phyloP scores from a whole-genome alignment of 1,284 basidiomycete genomes.

The Marasmius oreades region DNA sequence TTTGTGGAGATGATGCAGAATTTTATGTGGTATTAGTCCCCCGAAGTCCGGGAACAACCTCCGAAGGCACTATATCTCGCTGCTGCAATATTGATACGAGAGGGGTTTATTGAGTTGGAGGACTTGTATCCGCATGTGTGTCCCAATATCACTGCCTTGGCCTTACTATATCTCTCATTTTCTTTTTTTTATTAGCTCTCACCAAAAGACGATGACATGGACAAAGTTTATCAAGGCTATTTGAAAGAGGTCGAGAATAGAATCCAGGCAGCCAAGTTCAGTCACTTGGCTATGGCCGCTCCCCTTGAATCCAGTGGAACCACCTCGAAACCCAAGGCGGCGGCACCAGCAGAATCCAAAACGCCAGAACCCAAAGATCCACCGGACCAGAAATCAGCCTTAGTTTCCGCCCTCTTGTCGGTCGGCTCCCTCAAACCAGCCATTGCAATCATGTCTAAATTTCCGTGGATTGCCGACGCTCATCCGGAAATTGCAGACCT shows the following conservation, averaged over 20 bases:
- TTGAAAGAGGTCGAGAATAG: conserved; percentile 61
- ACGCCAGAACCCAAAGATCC: conserved; percentile 48
- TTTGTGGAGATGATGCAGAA: conserved; percentile 79
- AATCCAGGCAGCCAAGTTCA: conserved; percentile 67
- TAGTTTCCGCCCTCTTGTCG: conserved; percentile 80
- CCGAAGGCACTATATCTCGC: conserved; percentile 79
- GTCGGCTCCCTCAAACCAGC: conserved; percentile 82
- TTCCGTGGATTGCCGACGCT: conserved; percentile 83
- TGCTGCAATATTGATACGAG: conserved; percentile 85
- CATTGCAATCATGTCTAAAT: conserved; percentile 76
- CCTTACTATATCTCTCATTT: conserved; percentile 6
- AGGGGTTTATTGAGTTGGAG: conserved; percentile 81
- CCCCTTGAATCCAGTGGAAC: conserved; percentile 66
- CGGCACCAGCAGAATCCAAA: conserved; percentile 39
- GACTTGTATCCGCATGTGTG: conserved; percentile 85
- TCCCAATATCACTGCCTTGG: conserved; percentile 11
- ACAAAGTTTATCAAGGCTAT: conserved; percentile 65
- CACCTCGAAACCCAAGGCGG: conserved; percentile 33
- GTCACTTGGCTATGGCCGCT: conserved; percentile 86
- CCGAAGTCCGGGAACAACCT: conserved; percentile 54
- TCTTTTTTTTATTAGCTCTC: conserved; percentile 61
- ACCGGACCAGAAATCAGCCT: conserved; percentile 80
- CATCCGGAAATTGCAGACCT: conserved; percentile 84
- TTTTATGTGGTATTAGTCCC: conserved; percentile 34
- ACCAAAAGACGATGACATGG: conserved; percentile 77